Evolutionary conservation across 768 basidiomycete genomes (phyloP).

Genomic region (Infundibulicybe gibba): DNA sequence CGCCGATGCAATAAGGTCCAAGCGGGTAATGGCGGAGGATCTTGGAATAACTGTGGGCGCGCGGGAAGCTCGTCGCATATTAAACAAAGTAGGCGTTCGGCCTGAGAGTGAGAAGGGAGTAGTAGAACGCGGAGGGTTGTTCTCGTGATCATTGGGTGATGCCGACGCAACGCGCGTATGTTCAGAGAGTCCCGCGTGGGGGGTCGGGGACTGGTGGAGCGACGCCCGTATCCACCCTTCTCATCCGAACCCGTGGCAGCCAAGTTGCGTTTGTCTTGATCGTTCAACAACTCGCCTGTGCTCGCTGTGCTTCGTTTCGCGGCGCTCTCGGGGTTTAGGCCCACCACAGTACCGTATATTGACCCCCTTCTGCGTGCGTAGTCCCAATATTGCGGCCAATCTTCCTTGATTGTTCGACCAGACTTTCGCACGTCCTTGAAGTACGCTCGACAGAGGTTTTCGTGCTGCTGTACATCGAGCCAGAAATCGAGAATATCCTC

Average conservation of each 20-base stretch:
- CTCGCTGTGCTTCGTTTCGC: conserved; percentile 81
- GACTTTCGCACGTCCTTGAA: conserved; percentile 99
- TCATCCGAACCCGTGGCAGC: conserved; percentile 44
- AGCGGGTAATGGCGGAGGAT: conserved; percentile 83
- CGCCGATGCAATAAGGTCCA: conserved; percentile 88
- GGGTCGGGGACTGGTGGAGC: conserved; percentile 58
- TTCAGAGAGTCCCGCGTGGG: conserved; percentile 40
- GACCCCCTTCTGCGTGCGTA: conserved; percentile 90
- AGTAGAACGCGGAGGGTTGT: conserved; percentile 58
- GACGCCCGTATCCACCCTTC: conserved; percentile 39
- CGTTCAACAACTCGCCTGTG: conserved; percentile 67
- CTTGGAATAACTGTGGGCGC: conserved; percentile 95
- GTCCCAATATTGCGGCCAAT: conserved; percentile 99
- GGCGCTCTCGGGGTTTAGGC: conserved; percentile 53
- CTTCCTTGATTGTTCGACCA: conserved; percentile 87
- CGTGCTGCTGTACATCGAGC: conserved; percentile 99
- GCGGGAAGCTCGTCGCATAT: conserved; percentile 72
- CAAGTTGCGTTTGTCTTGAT: conserved; percentile 68
- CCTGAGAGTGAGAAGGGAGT: conserved; percentile 78
- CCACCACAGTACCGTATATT: conserved; percentile 89
- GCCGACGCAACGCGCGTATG: conserved; percentile 39
- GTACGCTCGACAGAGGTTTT: conserved; percentile 97
- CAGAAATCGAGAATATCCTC: conserved; percentile 98
- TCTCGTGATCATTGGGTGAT: conserved; percentile 30
- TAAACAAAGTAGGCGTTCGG: conserved; percentile 75